Evolutionary conservation across 495 filamentous ascomycete species (phyloP).

Genomic region (Aspergillus bertholletiae): DNA sequence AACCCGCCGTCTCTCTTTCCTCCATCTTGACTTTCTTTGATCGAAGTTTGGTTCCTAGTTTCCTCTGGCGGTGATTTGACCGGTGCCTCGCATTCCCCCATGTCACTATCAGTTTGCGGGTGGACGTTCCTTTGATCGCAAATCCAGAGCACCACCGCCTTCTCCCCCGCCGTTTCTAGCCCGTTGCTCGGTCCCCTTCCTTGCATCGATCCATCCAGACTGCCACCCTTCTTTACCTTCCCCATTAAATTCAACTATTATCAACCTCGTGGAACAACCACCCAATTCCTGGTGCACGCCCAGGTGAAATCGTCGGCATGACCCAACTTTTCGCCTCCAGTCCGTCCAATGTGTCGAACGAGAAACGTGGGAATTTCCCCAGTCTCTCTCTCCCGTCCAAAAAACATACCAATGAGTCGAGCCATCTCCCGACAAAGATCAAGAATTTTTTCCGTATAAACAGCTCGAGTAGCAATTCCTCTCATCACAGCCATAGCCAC

Average conservation of each 20-base stretch:
- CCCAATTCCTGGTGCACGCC: background rate
- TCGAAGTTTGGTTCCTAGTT: background rate
- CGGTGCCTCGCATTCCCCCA: slow-evolving; percentile 15
- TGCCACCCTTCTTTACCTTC: background rate
- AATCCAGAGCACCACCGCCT: slow-evolving; percentile 14
- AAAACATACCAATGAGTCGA: slow-evolving; percentile 47
- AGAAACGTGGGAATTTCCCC: slow-evolving; percentile 46
- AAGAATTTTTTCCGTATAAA: slow-evolving; percentile 99
- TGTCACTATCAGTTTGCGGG: slow-evolving; percentile 21
- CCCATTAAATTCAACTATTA: background rate
- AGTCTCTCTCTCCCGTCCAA: slow-evolving; percentile 44
- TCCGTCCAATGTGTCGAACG: slow-evolving; percentile 38
- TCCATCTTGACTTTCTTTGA: slow-evolving; percentile 1
- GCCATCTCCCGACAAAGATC: slow-evolving; percentile 81
- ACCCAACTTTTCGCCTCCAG: slow-evolving; percentile 46
- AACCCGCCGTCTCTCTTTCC: background rate
- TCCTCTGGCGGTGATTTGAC: slow-evolving; percentile 1
- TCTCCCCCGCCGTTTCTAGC: slow-evolving; percentile 12
- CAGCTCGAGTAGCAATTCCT: slow-evolving; percentile 55
- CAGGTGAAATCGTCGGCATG: slow-evolving; percentile 24
- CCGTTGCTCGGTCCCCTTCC: slow-evolving; percentile 9
- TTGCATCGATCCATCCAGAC: background rate
- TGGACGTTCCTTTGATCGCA: slow-evolving; percentile 20
- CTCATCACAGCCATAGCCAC: slow-evolving; percentile 30
- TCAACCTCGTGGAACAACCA: background rate